Evolutionary conservation across 257 asterid genomes (phyloP), one percentile per base, ranked within the genome.

Genomic region (Osmanthus fragrans): DNA sequence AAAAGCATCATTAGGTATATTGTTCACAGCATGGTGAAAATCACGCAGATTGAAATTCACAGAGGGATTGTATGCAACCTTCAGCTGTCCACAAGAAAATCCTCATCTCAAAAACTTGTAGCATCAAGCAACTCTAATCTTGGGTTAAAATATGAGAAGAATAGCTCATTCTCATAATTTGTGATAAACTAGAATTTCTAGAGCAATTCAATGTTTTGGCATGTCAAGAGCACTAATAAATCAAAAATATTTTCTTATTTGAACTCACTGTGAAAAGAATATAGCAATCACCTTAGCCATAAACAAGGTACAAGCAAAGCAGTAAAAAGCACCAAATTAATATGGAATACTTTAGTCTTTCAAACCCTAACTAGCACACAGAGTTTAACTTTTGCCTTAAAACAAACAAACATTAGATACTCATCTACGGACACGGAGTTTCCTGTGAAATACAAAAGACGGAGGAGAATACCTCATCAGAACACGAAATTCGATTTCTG

Each of bases 1-100:
- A 79, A 90, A 92, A 33, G 89, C 92, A 84, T 95, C 96, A 45
- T 85, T 72, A 27, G 99, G 99, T 78, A 95, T 60, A 86, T 75
- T 88, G 82, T 87, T 91, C 88, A 94, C 84, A 34, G 97, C 94
- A 86, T 87, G 96, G 77, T 95, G 98, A 84, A 95, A 89, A 82
- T 89, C 96, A 34, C 96, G 99, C 67, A 95, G 89, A 84, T 73
- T 88, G 92, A 92, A 95, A 91, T 85, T 85, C 79, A 91, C 95
- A 36, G 85, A 89, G 58, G 99, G 93, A 79, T 89, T 88, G 88
- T 92, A 95, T 68, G 93, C 99, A 79, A 90, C 85, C 94, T 87
- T 92, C 86, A 92, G 86, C 98, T 94, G 93, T 73, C 71, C 51
- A 85, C 70, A 71, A 82, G 71, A 74, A 71, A 68, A 75, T 47